Evolutionary conservation across 2,329 filamentous ascomycete genomes (phyloP).

Genomic region (Xylaria sp.): DNA sequence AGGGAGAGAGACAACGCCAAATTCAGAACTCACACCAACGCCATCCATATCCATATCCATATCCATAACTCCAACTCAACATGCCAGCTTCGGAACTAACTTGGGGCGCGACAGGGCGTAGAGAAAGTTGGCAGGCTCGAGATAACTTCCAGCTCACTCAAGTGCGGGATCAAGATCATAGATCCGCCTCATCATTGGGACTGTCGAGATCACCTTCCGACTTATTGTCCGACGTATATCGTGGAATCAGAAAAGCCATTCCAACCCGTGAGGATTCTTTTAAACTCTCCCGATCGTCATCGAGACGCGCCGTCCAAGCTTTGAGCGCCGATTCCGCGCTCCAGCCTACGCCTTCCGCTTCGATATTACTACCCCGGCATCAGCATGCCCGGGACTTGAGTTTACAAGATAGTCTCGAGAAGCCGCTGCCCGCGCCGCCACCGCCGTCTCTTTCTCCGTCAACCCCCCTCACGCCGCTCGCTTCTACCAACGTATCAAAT

Average conservation of each 20-base stretch:
- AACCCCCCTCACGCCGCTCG: conserved; percentile 48
- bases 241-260: conserved; percentile 61
- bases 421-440: conserved; percentile 65
- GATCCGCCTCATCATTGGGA: conserved; percentile 40
- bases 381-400: conserved; percentile 64
- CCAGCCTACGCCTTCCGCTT: conserved; percentile 34
- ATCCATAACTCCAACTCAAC: background rate
- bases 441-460: conserved; percentile 53
- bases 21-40: background rate
- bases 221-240: conserved; percentile 62
- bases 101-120: conserved; percentile 42
- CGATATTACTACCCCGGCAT: conserved; percentile 46
- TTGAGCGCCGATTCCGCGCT: conserved; percentile 41
- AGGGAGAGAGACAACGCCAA: conserved; percentile 18
- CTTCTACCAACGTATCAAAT: conserved; percentile 23
- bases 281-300: conserved; percentile 57
- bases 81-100: conserved; percentile 49
- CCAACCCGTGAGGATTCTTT: conserved; percentile 56
- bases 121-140: conserved; percentile 46
- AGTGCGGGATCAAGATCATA: conserved; percentile 49
- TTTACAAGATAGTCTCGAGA: conserved; percentile 66
- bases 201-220: conserved; percentile 56
- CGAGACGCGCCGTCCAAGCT: conserved; percentile 54
- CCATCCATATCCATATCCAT: background rate
- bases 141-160: conserved; percentile 56